Evolutionary conservation across 495 filamentous ascomycete species (phyloP), one percentile per base, ranked within the genome.

Genomic region (Immersiella caudata): DNA sequence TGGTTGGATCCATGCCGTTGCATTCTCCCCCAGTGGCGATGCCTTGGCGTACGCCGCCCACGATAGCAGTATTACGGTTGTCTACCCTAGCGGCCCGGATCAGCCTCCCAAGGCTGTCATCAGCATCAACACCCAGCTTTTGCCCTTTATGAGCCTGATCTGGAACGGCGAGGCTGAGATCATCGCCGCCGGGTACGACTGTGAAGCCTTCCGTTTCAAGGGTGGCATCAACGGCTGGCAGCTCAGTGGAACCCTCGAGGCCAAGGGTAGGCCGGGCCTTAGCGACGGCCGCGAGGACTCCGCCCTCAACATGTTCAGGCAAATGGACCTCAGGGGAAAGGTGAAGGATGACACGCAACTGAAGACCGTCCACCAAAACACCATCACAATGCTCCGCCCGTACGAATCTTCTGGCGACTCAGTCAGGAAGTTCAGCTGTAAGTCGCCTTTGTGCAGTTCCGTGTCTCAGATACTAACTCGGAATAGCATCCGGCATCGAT

Each of bases 291-390:
- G 84, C 54, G 85, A 87, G 74, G 84, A 88, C 67, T 92, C 89
- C 70, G 95, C 95, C n/a, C 82, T 97, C 75, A 97, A 98, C 76
- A 97, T 97, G 96, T 99, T 99, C 84, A 87, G 87, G 75, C 93
- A 97, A 80, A 97, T 99, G 96, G 95, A 99, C 76, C 82, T 98
- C 67, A 97, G 93, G 83, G 95, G 95, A 46, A 96, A 97, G 79
- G 78, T 84, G 24, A 89, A 89, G 70, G 93, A 93, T 69, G 93
- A 97, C 75, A 97, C 93, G 8, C 91, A 95, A 79, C 83, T 98
- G 67, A 96, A 95, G 80, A 97, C 95, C 7, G 88, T 94, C 52
- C 95, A 99, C 80, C 95, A 99, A 78, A 99, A 99, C 79, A 97
- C 94, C 33, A 94, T 99, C 73, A 90, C 86, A 71, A 96, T 89